phyloP scores from a whole-genome alignment of 345 rosid genomes.

The Aquilaria sinensis region DNA sequence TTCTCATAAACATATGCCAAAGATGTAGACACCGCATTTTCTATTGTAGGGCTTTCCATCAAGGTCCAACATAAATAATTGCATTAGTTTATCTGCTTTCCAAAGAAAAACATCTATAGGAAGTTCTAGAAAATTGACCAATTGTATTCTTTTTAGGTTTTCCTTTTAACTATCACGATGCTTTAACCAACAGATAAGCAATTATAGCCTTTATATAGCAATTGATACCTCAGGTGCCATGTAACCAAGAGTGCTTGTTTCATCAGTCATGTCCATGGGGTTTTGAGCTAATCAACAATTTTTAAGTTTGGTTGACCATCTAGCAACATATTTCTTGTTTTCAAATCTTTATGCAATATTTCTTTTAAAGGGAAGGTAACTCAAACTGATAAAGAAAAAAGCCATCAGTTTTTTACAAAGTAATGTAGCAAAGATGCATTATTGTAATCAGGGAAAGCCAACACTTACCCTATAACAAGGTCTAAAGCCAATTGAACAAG shows the following conservation, averaged over 20 bases:
- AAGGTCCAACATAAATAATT: slow-evolving; percentile 42
- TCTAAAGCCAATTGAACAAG: slow-evolving; percentile 70
- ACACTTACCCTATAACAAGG: slow-evolving; percentile 68
- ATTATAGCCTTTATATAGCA: slow-evolving; percentile 2
- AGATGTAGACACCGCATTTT: slow-evolving; percentile 80
- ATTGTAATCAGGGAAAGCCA: not conserved
- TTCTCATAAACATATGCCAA: slow-evolving; percentile 86
- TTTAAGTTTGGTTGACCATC: slow-evolving; percentile 53
- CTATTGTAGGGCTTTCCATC: slow-evolving; percentile 82
- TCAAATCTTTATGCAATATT: slow-evolving; percentile 75
- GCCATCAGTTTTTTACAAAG: not conserved
- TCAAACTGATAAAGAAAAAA: slow-evolving; percentile 33
- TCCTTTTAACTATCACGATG: not conserved
- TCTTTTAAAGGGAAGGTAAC: slow-evolving; percentile 72
- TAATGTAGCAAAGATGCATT: not conserved
- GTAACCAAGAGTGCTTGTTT: slow-evolving; percentile 82
- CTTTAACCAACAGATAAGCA: not conserved
- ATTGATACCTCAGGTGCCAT: slow-evolving; percentile 79
- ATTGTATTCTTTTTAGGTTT: no score
- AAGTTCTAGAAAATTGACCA: no score
- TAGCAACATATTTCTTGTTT: slow-evolving; percentile 74
- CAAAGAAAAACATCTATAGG: not conserved
- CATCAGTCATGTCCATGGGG: slow-evolving; percentile 87
- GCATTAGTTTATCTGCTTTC: slow-evolving; percentile 8
- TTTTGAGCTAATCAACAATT: slow-evolving; percentile 87